Evolutionary conservation across 345 rosid genomes (phyloP).

Genomic region (Linum tenue): DNA sequence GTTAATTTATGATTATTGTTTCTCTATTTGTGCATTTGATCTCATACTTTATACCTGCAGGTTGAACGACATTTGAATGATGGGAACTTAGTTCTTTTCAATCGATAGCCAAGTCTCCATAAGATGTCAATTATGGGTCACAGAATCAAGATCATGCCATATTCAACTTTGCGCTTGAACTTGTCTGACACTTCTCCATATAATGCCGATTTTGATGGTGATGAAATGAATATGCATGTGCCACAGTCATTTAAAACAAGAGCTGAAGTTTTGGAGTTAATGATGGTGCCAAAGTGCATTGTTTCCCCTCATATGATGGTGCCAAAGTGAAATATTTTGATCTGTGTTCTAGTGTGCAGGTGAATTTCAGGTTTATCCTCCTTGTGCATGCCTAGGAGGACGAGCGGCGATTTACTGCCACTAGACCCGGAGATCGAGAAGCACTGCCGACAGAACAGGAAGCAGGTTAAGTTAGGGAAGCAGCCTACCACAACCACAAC

Average conservation of each 20-base stretch:
- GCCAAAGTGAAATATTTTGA: too few relatives aligned
- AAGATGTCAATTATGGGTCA: slow-evolving; percentile 99
- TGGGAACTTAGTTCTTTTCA: slow-evolving; percentile 88
- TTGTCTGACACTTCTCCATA: slow-evolving; percentile 94
- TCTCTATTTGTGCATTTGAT: not conserved
- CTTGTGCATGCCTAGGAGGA: too few relatives aligned
- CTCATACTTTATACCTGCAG: slow-evolving; percentile 30
- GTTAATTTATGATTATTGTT: not conserved
- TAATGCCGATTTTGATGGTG: slow-evolving; percentile 99
- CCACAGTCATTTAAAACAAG: slow-evolving; percentile 95
- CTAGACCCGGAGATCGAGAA: too few relatives aligned
- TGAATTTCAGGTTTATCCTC: too few relatives aligned
- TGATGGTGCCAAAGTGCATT: slow-evolving; percentile 99
- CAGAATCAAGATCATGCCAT: slow-evolving; percentile 91
- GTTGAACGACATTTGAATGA: slow-evolving; percentile 93
- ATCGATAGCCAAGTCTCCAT: slow-evolving; percentile 97
- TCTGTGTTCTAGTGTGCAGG: too few relatives aligned
- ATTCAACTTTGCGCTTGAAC: slow-evolving; percentile 87
- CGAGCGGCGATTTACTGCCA: too few relatives aligned
- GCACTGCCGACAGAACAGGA: too few relatives aligned
- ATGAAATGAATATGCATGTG: slow-evolving; percentile 99
- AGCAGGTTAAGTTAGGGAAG: too few relatives aligned
- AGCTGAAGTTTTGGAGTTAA: slow-evolving; percentile 93
- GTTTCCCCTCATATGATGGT: too few relatives aligned
- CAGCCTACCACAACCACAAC: too few relatives aligned